Base-by-base conservation (phyloP, 2,329 filamentous ascomycete genomes). In the Clonostachys sp. region DNA sequence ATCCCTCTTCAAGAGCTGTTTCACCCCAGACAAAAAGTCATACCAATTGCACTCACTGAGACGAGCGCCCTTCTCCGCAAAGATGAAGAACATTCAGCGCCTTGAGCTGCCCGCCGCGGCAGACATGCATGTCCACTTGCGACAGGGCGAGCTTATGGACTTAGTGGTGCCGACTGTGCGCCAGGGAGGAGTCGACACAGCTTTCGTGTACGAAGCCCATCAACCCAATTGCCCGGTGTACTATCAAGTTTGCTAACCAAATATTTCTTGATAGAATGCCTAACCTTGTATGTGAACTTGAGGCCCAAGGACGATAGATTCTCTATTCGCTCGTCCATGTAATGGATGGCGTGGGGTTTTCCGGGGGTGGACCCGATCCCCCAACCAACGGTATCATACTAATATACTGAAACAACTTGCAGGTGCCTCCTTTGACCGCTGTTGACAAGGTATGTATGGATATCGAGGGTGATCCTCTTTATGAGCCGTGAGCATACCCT, bases 81-180 rank as follows among this genome's bases (percentile, higher is more conserved):
- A 66, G 33, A 53, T 70, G 33, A 66, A 62, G 50, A 53, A 57
- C 18, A 58, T 59, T 17, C 53, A 70, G 35, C 56, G 60, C 34
- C 51, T 77, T 41, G 75, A 81, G 68, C 73, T 87, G 57, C 81
- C 82, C 44, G 75, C 83, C 18, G 72, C 81, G 51, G 83, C 83
- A 45, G 84, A 87, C 64, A 81, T 86, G 67, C 82, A 85, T 57
- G 85, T 89, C 57, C 86, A 89, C 64, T 71, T 89, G 55, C 80
- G 86, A 33, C 81, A 89, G 63, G 85, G 78, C 17, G 71, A 77
- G 49, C 78, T 83, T 73, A 83, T 85, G 76, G 71, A 81, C 50
- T 58, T 74, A 34, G 76, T 79, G 18, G 69, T 68, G 41, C 74
- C 75, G 36, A 72, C 71, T 16, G 64, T 79, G 51, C 74, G 77